Conservation (phyloP, 1,139 yeast genomes). For the Yamadazyma triangularis region DNA sequence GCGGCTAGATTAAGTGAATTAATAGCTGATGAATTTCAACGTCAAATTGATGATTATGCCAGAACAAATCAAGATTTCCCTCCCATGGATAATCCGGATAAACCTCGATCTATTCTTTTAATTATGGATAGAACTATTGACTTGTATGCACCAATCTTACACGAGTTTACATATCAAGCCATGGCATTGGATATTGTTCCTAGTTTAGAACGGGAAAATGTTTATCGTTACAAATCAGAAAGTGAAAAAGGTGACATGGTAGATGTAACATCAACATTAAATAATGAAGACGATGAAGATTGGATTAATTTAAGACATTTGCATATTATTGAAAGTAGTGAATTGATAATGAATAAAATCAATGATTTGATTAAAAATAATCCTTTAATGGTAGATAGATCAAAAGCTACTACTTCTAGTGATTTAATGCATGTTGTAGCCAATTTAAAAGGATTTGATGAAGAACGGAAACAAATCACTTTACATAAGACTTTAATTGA, state of each 20-base stretch:
- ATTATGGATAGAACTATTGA: conserved; percentile 84
- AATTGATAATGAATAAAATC: conserved; percentile 54
- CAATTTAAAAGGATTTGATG: conserved; percentile 63
- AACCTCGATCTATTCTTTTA: conserved; percentile 70
- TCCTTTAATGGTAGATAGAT: conserved; percentile 63
- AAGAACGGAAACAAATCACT: conserved; percentile 57
- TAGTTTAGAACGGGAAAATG: conserved; percentile 45
- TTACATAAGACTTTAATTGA: conserved; percentile 60
- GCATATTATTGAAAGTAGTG: conserved; percentile 76
- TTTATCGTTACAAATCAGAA: conserved; percentile 59
- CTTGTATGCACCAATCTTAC: conserved; percentile 76
- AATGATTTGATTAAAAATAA: conserved; percentile 68
- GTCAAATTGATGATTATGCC: conserved; percentile 69
- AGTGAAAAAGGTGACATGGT: conserved; percentile 52
- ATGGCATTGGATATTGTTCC: conserved; percentile 76
- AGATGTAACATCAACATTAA: conserved; percentile 38
- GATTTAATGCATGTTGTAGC: conserved; percentile 66
- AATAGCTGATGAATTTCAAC: conserved; percentile 71
- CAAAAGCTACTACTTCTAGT: conserved; percentile 54
- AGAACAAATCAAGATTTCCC: conserved; percentile 62
- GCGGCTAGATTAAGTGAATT: conserved; percentile 67
- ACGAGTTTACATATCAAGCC: conserved; percentile 92
- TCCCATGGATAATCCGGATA: conserved; percentile 49
- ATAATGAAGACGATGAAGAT: conserved; percentile 65
- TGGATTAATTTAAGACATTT: conserved; percentile 73